These are phyloP conservation scores for Coleophoma cylindrospora DNA, from an alignment of 2,329 filamentous ascomycete genomes.

Conservation along the genomic window DNA sequence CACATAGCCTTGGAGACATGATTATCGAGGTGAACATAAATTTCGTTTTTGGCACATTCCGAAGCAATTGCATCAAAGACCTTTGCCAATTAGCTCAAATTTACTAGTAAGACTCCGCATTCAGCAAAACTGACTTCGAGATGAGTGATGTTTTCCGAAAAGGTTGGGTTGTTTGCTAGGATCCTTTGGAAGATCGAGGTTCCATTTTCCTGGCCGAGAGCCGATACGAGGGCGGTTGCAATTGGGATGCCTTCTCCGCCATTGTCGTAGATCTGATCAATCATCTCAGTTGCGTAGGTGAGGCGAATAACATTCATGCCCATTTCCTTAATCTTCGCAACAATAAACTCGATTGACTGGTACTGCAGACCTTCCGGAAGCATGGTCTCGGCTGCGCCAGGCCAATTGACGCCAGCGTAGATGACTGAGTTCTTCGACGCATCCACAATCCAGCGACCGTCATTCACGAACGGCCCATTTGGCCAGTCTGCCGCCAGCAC, in stretches of 20 bases:
- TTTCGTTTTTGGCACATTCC: constrained; percentile 47
- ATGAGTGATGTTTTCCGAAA: constrained; percentile 48
- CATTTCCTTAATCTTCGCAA: constrained; percentile 50
- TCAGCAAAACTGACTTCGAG: constrained; percentile 29
- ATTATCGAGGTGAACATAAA: constrained; percentile 57
- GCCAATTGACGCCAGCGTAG: constrained; percentile 57
- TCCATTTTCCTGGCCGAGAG: constrained; percentile 47
- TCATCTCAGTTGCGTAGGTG: constrained; percentile 59
- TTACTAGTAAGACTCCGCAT: no score
- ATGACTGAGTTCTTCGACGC: constrained; percentile 33
- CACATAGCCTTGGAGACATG: constrained; percentile 54
- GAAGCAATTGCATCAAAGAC: constrained; percentile 59
- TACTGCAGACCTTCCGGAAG: constrained; percentile 61
- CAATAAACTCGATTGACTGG: constrained; percentile 48
- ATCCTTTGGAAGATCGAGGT: constrained; percentile 46
- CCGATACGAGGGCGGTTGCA: constrained; percentile 34
- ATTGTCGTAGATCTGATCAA: constrained; percentile 51
- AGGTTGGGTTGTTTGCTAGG: constrained; percentile 50
- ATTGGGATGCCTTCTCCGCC: constrained; percentile 40
- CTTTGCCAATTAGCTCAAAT: constrained; percentile 3
- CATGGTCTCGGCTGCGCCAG: constrained; percentile 59
- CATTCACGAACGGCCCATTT: not conserved
- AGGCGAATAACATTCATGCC: constrained; percentile 60
- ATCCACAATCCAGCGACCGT: constrained; percentile 13
- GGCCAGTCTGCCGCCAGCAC: not conserved